These are phyloP conservation scores for Schizonepeta tenuifolia DNA, from an alignment of 257 asterid genomes.

Conservation along the genomic window DNA sequence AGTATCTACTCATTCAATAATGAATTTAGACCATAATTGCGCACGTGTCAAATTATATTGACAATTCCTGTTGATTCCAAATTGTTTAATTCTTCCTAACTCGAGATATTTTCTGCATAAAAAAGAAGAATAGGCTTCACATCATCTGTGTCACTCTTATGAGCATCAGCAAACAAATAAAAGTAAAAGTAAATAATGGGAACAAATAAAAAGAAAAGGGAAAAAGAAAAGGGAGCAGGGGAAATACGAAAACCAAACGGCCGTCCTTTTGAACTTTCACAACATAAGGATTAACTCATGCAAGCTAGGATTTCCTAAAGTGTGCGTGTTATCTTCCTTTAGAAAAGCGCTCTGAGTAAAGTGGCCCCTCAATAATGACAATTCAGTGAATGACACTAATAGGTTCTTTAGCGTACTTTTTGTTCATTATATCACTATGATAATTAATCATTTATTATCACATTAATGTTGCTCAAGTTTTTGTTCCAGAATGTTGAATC, in stretches of 20 bases:
- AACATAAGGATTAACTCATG: conserved; percentile 3
- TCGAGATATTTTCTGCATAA: not conserved
- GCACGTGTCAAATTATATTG: not conserved
- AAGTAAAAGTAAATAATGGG: not conserved
- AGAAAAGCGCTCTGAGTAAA: conserved; percentile 11
- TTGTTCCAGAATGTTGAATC: not conserved
- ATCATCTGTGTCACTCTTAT: not conserved
- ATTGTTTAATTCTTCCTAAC: not conserved
- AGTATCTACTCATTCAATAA: not conserved
- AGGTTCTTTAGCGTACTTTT: conserved; percentile 4
- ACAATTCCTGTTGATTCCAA: not conserved
- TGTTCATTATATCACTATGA: not conserved
- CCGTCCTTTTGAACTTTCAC: conserved; percentile 2
- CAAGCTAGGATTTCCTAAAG: not conserved
- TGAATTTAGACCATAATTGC: not conserved
- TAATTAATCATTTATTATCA: conserved; percentile 12
- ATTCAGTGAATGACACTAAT: conserved; percentile 3
- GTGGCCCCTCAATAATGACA: not conserved
- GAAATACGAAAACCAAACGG: not conserved
- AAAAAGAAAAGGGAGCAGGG: not conserved
- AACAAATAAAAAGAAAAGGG: not conserved
- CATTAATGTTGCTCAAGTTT: conserved; percentile 1
- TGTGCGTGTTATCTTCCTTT: not conserved
- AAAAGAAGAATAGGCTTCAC: not conserved
- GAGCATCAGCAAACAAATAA: not conserved